Conservation (phyloP, 2,329 filamentous ascomycete species). For the Claviceps spartinae region DNA sequence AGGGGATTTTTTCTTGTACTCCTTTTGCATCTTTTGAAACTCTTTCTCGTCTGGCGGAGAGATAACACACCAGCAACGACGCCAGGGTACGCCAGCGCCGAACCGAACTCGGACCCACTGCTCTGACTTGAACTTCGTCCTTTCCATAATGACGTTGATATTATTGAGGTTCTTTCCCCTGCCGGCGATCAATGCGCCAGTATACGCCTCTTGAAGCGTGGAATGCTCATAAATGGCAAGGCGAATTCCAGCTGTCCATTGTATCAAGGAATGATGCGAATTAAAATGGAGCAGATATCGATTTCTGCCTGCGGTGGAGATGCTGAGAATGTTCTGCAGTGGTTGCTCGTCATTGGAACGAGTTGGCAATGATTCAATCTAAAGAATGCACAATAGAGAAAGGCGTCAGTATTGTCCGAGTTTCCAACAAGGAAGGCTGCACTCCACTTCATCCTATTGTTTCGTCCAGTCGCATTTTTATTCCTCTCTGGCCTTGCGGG, state of each 20-base stretch:
- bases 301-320: slow-evolving; percentile 91
- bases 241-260: slow-evolving; percentile 92
- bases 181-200: slow-evolving; percentile 84
- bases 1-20: slow-evolving; percentile 64
- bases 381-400: not conserved
- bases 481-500: not conserved
- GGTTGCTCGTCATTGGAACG: slow-evolving; percentile 63
- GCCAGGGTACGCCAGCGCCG: slow-evolving; percentile 90
- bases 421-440: not conserved
- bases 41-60: slow-evolving; percentile 90
- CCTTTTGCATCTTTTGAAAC: slow-evolving; percentile 68
- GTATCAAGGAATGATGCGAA: slow-evolving; percentile 78
- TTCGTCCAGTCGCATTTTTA: not conserved
- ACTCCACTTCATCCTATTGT: not conserved
- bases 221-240: slow-evolving; percentile 91
- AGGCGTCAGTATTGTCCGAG: not conserved
- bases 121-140: slow-evolving; percentile 61
- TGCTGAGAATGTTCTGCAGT: slow-evolving; percentile 85
- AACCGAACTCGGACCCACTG: slow-evolving; percentile 95
- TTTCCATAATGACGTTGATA: slow-evolving; percentile 79
- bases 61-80: slow-evolving; percentile 92
- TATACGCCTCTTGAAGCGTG: slow-evolving; percentile 90
- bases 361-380: slow-evolving; percentile 85
- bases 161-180: slow-evolving; percentile 85
- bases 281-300: slow-evolving; percentile 94